These are phyloP conservation scores for Panaeolus papilionaceus DNA, from an alignment of 768 basidiomycete species.

Conservation along the genomic window DNA sequence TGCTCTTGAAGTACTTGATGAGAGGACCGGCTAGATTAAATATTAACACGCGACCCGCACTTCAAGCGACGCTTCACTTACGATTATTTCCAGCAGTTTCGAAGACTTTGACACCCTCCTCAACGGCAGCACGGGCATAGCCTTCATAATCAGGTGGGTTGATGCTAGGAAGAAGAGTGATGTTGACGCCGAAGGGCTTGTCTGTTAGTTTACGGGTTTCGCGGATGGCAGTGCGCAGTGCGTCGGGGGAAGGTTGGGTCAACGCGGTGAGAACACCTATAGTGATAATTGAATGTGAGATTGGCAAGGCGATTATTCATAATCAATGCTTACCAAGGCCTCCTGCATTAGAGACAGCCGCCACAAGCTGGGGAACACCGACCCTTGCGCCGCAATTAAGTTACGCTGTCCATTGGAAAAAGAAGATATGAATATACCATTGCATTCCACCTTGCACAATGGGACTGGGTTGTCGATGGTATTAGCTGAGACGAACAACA, in stretches of 20 bases:
- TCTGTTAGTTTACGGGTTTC: slow-evolving; percentile 74
- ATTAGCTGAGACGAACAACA: slow-evolving; percentile 14
- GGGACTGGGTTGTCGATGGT: slow-evolving; percentile 50
- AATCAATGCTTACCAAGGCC: slow-evolving; percentile 67
- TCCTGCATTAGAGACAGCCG: slow-evolving; percentile 84
- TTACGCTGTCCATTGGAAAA: neutral
- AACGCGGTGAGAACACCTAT: slow-evolving; percentile 85
- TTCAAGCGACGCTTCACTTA: slow-evolving; percentile 41
- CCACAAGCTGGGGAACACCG: slow-evolving; percentile 73
- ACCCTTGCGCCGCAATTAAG: slow-evolving; percentile 56
- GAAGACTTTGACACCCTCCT: slow-evolving; percentile 87
- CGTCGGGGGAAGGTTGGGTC: slow-evolving; percentile 86
- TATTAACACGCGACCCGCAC: slow-evolving; percentile 5
- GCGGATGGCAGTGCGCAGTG: slow-evolving; percentile 78
- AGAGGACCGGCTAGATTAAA: slow-evolving; percentile 66
- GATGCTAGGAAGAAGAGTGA: slow-evolving; percentile 88
- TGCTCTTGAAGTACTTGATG: slow-evolving; percentile 82
- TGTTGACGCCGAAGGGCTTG: slow-evolving; percentile 86
- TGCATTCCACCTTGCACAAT: slow-evolving; percentile 92
- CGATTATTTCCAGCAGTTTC: slow-evolving; percentile 95
- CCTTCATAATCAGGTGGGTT: slow-evolving; percentile 91
- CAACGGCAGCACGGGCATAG: slow-evolving; percentile 80
- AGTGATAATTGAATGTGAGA: slow-evolving; percentile 6
- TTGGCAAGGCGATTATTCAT: neutral
- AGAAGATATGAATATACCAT: slow-evolving; percentile 55